Conservation (phyloP, 2,329 filamentous ascomycete species). For the Sarocladium kiliense region DNA sequence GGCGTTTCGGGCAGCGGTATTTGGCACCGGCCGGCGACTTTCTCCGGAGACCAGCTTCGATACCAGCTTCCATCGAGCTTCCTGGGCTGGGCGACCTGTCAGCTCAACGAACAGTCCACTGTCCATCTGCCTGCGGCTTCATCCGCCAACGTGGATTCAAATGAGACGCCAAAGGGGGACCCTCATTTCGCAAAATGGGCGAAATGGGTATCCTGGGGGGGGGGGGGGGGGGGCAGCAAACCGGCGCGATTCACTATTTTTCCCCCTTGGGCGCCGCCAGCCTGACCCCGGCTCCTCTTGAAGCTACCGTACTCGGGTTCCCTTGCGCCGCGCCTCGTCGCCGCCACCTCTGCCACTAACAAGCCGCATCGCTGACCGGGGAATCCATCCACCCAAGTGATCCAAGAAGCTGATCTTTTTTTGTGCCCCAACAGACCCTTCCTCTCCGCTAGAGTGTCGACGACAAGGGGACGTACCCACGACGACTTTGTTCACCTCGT, state of each 20-base stretch:
- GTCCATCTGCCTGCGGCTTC: neutral
- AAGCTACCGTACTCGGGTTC: slow-evolving; percentile 1
- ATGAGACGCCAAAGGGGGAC: neutral
- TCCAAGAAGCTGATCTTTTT: slow-evolving; percentile 8
- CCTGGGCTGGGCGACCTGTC: neutral
- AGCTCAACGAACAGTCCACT: neutral
- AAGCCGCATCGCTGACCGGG: slow-evolving; percentile 1
- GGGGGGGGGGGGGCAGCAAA: neutral
- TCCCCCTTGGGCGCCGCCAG: neutral
- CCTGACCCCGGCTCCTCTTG: neutral
- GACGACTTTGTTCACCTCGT: neutral
- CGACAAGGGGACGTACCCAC: neutral
- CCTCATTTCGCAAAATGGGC: slow-evolving; percentile 5
- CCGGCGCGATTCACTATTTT: neutral
- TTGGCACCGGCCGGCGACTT: too few relatives aligned
- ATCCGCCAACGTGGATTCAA: neutral
- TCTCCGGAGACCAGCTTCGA: too few relatives aligned
- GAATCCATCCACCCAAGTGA: slow-evolving; percentile 5
- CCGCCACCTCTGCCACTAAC: slow-evolving; percentile 4
- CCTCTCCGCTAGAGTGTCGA: slow-evolving; percentile 2
- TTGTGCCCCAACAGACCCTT: slow-evolving; percentile 10
- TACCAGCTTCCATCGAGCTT: neutral
- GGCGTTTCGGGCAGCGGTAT: neutral
- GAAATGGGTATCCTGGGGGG: neutral
- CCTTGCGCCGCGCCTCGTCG: neutral